These are phyloP conservation scores for Acanthamoeba castellanii DNA, from an alignment of 208 protist genomes.

Conservation along the genomic window DNA sequence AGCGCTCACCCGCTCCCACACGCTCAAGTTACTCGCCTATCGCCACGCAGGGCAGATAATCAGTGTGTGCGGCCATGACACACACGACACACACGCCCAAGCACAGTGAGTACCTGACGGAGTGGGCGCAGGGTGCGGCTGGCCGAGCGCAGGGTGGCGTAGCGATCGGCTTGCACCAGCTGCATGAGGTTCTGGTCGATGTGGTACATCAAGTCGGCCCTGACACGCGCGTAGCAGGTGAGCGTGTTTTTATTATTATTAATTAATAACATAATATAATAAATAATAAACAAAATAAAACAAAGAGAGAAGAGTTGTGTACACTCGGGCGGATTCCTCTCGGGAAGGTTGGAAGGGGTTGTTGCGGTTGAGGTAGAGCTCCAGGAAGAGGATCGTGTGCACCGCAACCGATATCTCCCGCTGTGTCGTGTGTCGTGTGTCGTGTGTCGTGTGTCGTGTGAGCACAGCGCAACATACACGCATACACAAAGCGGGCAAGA, in stretches of 20 bases:
- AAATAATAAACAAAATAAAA: too few relatives aligned
- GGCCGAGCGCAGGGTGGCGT: constrained; percentile 3
- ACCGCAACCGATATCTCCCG: not conserved
- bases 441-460: too few relatives aligned
- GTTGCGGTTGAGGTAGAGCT: not conserved
- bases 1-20: not conserved
- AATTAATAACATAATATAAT: too few relatives aligned
- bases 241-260: too few relatives aligned
- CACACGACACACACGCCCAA: too few relatives aligned
- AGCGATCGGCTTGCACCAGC: constrained; percentile 30
- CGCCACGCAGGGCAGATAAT: not conserved
- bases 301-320: not conserved
- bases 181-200: not conserved
- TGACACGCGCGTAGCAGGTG: not conserved
- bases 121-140: not conserved
- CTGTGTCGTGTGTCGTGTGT: not conserved
- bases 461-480: too few relatives aligned
- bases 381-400: not conserved
- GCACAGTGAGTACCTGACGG: not conserved
- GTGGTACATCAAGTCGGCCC: constrained; percentile 16
- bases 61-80: not conserved
- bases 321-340: not conserved
- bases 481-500: too few relatives aligned
- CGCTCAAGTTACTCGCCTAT: not conserved
- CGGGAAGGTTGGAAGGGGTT: not conserved